Percentiles rank a stretch among this genome's conserved stretches.
Evolutionary conservation across 2,329 filamentous ascomycete genomes (phyloP).

Genomic region (Fusarium pilosicola): DNA sequence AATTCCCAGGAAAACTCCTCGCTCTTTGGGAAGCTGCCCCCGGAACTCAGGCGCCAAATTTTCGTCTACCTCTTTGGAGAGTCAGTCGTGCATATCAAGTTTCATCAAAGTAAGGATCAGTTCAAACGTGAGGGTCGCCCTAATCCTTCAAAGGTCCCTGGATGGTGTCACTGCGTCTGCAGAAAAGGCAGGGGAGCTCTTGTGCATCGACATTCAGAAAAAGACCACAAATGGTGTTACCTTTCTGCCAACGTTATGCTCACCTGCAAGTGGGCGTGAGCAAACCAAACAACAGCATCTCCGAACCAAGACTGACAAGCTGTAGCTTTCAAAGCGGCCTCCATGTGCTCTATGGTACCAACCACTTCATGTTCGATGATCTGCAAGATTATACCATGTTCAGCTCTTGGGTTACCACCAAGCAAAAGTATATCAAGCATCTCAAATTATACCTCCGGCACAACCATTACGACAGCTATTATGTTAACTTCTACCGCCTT

Average conservation of each 20-base stretch:
- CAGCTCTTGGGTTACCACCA: background rate
- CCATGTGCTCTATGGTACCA: background rate
- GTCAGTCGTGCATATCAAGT: background rate
- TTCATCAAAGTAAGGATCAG: background rate
- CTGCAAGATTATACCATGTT: background rate
- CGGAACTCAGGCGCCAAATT: background rate
- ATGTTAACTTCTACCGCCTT: too few relatives aligned
- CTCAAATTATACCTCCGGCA: too few relatives aligned
- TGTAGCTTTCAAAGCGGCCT: constrained; percentile 1
- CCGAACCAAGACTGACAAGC: too few relatives aligned
- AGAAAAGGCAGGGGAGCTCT: background rate
- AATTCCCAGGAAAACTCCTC: background rate
- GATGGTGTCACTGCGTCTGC: constrained; percentile 8
- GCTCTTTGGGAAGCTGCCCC: background rate
- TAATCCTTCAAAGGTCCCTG: background rate
- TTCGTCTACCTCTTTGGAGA: constrained; percentile 6
- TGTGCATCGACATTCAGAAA: background rate
- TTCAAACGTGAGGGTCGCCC: background rate
- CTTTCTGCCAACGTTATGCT: background rate
- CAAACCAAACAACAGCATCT: too few relatives aligned
- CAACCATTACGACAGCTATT: too few relatives aligned
- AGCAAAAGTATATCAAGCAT: background rate
- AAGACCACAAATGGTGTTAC: background rate
- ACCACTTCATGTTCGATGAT: background rate
- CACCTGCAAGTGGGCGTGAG: constrained; percentile 11